phyloP scores from a whole-genome alignment of 495 filamentous ascomycete genomes.

The Haplographium delicatum region DNA sequence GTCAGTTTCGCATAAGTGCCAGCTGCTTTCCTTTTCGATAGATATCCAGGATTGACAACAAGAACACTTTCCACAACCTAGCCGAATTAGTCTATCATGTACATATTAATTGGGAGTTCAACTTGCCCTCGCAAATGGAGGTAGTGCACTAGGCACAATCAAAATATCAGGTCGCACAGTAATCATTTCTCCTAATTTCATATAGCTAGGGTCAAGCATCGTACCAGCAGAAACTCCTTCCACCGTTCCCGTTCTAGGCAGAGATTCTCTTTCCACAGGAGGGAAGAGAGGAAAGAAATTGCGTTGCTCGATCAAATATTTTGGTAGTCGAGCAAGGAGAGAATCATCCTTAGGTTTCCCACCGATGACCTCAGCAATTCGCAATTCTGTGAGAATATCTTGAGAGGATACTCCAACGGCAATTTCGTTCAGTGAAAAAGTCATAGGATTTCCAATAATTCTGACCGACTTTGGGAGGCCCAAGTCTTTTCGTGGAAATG shows the following conservation, averaged over 20 bases:
- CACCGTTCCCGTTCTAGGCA: slow-evolving; percentile 56
- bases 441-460: slow-evolving; percentile 84
- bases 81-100: background rate
- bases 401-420: slow-evolving; percentile 74
- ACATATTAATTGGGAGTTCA: background rate
- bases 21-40: slow-evolving; percentile 75
- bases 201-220: slow-evolving; percentile 72
- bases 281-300: slow-evolving; percentile 90
- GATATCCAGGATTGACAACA: slow-evolving; percentile 78
- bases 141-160: slow-evolving; percentile 75
- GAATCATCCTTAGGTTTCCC: slow-evolving; percentile 40
- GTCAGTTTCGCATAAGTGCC: slow-evolving; percentile 78
- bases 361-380: slow-evolving; percentile 64
- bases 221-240: slow-evolving; percentile 63
- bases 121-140: slow-evolving; percentile 80
- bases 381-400: slow-evolving; percentile 76
- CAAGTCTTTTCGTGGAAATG: slow-evolving; percentile 63
- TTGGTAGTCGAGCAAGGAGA: slow-evolving; percentile 59
- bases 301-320: slow-evolving; percentile 77
- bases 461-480: slow-evolving; percentile 65
- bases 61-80: slow-evolving; percentile 75
- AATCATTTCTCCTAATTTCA: slow-evolving; percentile 87
- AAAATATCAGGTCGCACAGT: slow-evolving; percentile 80
- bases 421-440: slow-evolving; percentile 77
- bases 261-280: slow-evolving; percentile 56